Percentiles rank a stretch among this genome's conserved stretches.
Conservation (phyloP, 768 basidiomycete species). For the Lactifluus pinguis region DNA sequence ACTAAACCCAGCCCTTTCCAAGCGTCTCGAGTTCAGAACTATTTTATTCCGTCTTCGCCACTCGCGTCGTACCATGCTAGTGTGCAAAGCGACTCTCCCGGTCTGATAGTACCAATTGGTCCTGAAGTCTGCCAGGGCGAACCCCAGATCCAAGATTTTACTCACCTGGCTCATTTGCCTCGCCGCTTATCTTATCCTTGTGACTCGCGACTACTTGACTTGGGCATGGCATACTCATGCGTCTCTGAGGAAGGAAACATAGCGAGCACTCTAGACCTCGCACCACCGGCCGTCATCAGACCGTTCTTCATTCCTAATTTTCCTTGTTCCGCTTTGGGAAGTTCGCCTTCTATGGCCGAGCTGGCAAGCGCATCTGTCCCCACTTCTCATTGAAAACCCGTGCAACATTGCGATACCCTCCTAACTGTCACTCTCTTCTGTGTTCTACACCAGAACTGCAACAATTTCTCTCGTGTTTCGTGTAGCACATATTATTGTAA, state of each 20-base stretch:
- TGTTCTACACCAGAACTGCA: neutral
- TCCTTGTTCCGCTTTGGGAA: neutral
- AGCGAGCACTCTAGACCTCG: constrained; percentile 12
- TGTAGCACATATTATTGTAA: constrained; percentile 9
- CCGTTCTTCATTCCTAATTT: constrained; percentile 11
- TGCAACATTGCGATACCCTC: constrained; percentile 7
- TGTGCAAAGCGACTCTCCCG: neutral
- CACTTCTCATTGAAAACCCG: constrained; percentile 1
- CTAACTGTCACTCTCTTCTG: neutral
- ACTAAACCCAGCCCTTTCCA: constrained; percentile 8
- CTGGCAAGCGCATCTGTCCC: neutral
- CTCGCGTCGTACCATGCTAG: constrained; percentile 1
- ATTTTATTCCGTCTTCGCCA: constrained; percentile 13
- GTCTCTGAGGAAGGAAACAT: constrained; percentile 9
- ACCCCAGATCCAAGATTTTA: neutral
- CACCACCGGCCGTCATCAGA: constrained; percentile 17
- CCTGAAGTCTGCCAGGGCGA: neutral
- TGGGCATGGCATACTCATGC: neutral
- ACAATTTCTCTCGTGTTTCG: neutral
- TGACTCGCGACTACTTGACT: neutral
- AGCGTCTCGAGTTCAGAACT: constrained; percentile 6
- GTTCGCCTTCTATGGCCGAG: constrained; percentile 1
- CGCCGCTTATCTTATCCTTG: constrained; percentile 17
- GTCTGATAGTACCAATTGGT: neutral
- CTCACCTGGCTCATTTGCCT: constrained; percentile 8